phyloP scores from a whole-genome alignment of 345 rosid species.

The Carallia brachiata region DNA sequence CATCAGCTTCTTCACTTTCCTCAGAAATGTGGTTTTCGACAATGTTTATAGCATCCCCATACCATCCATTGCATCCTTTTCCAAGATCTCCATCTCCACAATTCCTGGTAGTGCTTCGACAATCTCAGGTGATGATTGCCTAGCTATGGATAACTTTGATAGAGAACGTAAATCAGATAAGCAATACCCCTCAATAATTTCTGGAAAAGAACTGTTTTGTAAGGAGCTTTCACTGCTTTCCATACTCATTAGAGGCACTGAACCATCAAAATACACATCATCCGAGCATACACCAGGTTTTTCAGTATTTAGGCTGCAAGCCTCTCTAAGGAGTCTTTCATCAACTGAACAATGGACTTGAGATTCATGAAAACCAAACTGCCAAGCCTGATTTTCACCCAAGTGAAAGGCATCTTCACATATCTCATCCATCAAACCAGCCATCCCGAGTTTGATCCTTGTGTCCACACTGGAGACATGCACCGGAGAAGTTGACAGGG shows the following conservation, averaged over 20 bases:
- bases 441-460: slow-evolving; percentile 27
- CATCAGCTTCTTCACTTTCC: slow-evolving; percentile 43
- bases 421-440: slow-evolving; percentile 77
- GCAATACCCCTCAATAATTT: slow-evolving; percentile 82
- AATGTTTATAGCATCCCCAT: slow-evolving; percentile 50
- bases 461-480: slow-evolving; percentile 28
- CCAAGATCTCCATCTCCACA: slow-evolving; percentile 42
- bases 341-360: slow-evolving; percentile 33
- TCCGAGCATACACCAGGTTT: slow-evolving; percentile 35
- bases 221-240: slow-evolving; percentile 55
- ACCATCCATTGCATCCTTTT: slow-evolving; percentile 75
- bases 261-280: slow-evolving; percentile 38
- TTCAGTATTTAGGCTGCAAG: slow-evolving; percentile 36
- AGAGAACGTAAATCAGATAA: slow-evolving; percentile 51
- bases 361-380: slow-evolving; percentile 37
- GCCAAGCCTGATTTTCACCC: slow-evolving; percentile 40
- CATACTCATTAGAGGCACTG: slow-evolving; percentile 37
- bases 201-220: slow-evolving; percentile 49
- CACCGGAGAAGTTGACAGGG: slow-evolving; percentile 40
- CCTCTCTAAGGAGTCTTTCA: slow-evolving; percentile 42
- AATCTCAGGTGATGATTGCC: slow-evolving; percentile 32
- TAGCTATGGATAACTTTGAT: slow-evolving; percentile 55
- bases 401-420: slow-evolving; percentile 67
- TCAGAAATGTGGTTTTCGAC: slow-evolving; percentile 79
- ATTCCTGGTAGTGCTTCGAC: slow-evolving; percentile 31